A percentile compares a stretch with the other conserved stretches of the same genome.
Evolutionary conservation across 2,329 filamentous ascomycete genomes (phyloP).

Genomic region (Shiraia bambusicola): DNA sequence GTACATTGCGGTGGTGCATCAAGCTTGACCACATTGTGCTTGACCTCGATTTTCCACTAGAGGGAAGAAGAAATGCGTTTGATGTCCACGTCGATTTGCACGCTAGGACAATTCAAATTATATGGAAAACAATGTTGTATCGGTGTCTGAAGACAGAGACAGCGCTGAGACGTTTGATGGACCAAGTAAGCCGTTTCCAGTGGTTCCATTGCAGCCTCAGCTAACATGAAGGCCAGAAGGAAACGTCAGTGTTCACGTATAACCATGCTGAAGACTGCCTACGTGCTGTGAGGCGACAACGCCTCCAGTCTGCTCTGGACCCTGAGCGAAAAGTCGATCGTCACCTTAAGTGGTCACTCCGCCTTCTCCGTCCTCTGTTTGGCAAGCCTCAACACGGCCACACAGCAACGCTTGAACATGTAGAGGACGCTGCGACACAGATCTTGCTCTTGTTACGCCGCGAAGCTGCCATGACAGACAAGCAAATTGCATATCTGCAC

Average conservation of each 20-base stretch:
- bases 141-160: constrained; percentile 27
- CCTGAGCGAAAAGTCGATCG: constrained; percentile 11
- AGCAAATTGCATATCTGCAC: constrained; percentile 18
- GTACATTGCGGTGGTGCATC: constrained; percentile 29
- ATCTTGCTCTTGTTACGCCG: constrained; percentile 27
- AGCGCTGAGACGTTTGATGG: constrained; percentile 18
- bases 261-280: constrained; percentile 31
- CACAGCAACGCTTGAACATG: constrained; percentile 8
- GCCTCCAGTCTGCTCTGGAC: constrained; percentile 20
- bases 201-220: neutral
- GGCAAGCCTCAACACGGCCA: constrained; percentile 13
- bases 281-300: constrained; percentile 27
- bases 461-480: constrained; percentile 17
- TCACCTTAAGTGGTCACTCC: constrained; percentile 26
- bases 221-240: constrained; percentile 12
- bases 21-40: constrained; percentile 28
- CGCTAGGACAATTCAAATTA: constrained; percentile 8
- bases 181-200: constrained; percentile 14
- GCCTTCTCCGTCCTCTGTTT: constrained; percentile 24
- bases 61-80: constrained; percentile 5
- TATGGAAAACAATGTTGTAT: constrained; percentile 29
- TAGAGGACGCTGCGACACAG: constrained; percentile 22
- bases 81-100: constrained; percentile 12
- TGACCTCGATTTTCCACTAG: constrained; percentile 23
- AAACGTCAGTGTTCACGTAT: constrained; percentile 20